Evolutionary conservation across 768 basidiomycete species (phyloP).

Genomic region (Pleurotus tuber-regium): DNA sequence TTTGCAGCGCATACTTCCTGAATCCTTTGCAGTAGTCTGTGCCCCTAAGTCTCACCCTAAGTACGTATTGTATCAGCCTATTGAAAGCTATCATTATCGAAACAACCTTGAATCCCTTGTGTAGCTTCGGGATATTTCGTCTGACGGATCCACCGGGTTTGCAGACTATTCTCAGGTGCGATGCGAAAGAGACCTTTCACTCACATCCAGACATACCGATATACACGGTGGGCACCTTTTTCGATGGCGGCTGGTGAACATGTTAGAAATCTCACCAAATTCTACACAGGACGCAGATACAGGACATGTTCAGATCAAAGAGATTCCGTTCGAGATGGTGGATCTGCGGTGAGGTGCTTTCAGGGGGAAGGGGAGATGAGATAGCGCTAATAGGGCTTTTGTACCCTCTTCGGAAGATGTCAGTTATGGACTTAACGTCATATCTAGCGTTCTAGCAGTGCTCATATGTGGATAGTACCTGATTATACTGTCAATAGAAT

Average conservation of each 20-base stretch:
- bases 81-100: neutral
- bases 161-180: conserved; percentile 65
- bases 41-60: conserved; percentile 77
- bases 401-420: too few relatives aligned
- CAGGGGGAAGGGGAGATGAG: too few relatives aligned
- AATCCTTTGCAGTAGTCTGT: conserved; percentile 92
- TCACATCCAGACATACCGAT: conserved; percentile 83
- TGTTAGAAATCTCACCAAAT: too few relatives aligned
- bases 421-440: too few relatives aligned
- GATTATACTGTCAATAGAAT: too few relatives aligned
- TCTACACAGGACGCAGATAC: conserved; percentile 71
- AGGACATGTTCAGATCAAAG: conserved; percentile 79
- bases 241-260: conserved; percentile 5
- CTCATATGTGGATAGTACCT: too few relatives aligned
- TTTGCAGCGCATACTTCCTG: conserved; percentile 87
- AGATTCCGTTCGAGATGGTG: conserved; percentile 75
- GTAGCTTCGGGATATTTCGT: conserved; percentile 85
- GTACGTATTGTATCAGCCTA: conserved; percentile 39
- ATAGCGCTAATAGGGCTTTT: too few relatives aligned
- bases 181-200: conserved; percentile 76
- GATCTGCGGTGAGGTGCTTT: conserved; percentile 71
- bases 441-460: too few relatives aligned
- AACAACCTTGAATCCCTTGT: conserved; percentile 9
- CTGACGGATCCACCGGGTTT: conserved; percentile 87
- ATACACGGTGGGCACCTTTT: conserved; percentile 62